Evolutionary conservation across 495 filamentous ascomycete genomes (phyloP).

Genomic region (Aspergillus carlsbadensis): DNA sequence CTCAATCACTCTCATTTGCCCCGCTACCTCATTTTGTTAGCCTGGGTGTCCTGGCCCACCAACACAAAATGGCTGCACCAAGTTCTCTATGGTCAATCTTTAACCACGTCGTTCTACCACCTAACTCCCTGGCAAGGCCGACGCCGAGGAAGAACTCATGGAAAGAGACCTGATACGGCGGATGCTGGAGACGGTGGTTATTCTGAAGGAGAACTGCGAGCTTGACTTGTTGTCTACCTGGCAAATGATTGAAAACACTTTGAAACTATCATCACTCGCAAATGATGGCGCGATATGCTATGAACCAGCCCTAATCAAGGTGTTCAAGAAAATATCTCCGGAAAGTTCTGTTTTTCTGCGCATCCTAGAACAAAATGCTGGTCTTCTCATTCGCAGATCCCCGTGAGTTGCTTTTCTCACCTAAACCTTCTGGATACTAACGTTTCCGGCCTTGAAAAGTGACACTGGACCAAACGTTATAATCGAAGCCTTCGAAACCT

Average conservation of each 20-base stretch:
- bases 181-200: not conserved
- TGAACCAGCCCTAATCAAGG: not conserved
- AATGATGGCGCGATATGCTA: not conserved
- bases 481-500: conserved; percentile 60
- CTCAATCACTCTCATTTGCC: not conserved
- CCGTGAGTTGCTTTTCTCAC: conserved; percentile 31
- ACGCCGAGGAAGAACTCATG: not conserved
- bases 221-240: not conserved
- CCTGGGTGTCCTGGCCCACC: too few species aligned
- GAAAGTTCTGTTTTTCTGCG: conserved; percentile 42
- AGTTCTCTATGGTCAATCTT: not conserved
- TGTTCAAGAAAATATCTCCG: not conserved
- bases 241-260: conserved; percentile 1
- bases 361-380: conserved; percentile 56
- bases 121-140: not conserved
- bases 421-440: not conserved
- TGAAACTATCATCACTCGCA: not conserved
- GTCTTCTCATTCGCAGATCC: conserved; percentile 43
- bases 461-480: conserved; percentile 29
- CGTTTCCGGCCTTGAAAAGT: not conserved
- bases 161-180: conserved; percentile 1
- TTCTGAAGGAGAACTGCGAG: not conserved
- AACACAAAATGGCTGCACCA: not conserved
- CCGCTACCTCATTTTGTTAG: too few species aligned
- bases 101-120: not conserved